A percentile compares a stretch with the other conserved stretches of the same genome.
Evolutionary conservation across 1,139 yeast genomes (phyloP).

Genomic region (Taphrina pruni): DNA sequence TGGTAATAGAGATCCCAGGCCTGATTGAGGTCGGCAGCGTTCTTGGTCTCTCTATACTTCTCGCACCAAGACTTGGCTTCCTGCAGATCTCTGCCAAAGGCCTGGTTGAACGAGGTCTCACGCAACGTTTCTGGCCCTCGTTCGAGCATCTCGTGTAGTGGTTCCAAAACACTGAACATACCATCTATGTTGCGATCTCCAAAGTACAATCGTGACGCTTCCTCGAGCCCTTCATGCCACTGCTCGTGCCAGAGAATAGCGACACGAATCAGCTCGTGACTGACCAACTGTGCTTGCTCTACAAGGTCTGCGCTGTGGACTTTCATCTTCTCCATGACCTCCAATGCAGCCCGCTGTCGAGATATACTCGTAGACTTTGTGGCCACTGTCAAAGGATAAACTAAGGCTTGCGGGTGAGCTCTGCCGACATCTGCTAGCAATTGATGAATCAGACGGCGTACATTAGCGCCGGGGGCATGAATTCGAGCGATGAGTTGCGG

Average conservation of each 20-base stretch:
- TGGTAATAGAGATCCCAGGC: slow-evolving; percentile 98
- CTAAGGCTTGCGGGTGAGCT: slow-evolving; percentile 96
- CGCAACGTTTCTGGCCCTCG: slow-evolving; percentile 91
- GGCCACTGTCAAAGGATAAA: slow-evolving; percentile 94
- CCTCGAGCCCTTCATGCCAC: slow-evolving; percentile 98
- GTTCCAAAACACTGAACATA: slow-evolving; percentile 90
- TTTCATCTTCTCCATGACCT: slow-evolving; percentile 90
- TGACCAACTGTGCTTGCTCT: slow-evolving; percentile 91
- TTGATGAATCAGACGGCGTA: slow-evolving; percentile 78
- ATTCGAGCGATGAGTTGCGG: slow-evolving; percentile 96
- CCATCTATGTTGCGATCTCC: slow-evolving; percentile 94
- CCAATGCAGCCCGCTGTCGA: slow-evolving; percentile 88
- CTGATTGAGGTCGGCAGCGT: slow-evolving; percentile 85
- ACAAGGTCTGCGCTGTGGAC: slow-evolving; percentile 83
- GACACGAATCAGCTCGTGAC: slow-evolving; percentile 88
- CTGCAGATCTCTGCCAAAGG: slow-evolving; percentile 89
- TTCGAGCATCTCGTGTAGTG: slow-evolving; percentile 79
- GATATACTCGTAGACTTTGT: slow-evolving; percentile 89
- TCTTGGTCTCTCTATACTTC: slow-evolving; percentile 82
- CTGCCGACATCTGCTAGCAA: slow-evolving; percentile 86
- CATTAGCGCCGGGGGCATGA: slow-evolving; percentile 89
- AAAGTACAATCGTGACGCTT: slow-evolving; percentile 90
- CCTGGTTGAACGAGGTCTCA: slow-evolving; percentile 89
- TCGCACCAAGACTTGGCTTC: slow-evolving; percentile 95
- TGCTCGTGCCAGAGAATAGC: slow-evolving; percentile 98